phyloP scores from a whole-genome alignment of 257 asterid genomes.

The Forsythia suspensa region DNA sequence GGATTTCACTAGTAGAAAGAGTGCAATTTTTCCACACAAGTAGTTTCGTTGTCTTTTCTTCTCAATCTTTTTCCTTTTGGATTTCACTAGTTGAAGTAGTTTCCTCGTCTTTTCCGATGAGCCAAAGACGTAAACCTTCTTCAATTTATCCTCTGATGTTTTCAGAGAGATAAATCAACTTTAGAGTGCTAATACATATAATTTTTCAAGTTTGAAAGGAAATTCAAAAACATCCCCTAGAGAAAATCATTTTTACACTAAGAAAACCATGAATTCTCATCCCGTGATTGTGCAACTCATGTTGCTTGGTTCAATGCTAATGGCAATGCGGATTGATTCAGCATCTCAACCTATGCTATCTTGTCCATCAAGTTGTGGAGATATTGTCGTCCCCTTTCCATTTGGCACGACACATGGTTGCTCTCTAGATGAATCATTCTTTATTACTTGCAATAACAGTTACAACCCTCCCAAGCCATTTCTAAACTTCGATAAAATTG shows the following conservation, averaged over 20 bases:
- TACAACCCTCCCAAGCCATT: constrained; percentile 30
- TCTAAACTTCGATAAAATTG: neutral
- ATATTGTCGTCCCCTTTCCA: neutral
- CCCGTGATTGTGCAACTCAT: neutral
- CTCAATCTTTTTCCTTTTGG: no score
- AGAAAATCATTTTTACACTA: no score
- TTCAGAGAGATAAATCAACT: neutral
- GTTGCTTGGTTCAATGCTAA: neutral
- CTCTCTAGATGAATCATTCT: constrained; percentile 9
- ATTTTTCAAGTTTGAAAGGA: neutral
- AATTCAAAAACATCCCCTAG: no score
- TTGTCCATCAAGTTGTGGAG: neutral
- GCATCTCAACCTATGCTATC: neutral
- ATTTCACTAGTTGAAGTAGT: no score
- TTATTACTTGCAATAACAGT: constrained; percentile 27
- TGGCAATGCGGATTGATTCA: neutral
- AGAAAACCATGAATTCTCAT: neutral
- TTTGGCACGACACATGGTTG: neutral
- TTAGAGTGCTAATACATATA: no score
- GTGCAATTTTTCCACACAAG: no score
- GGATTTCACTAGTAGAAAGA: no score
- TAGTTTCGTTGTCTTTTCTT: no score
- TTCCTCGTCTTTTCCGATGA: no score
- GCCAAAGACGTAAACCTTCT: no score
- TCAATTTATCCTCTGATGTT: neutral